Percentiles rank a stretch among this genome's conserved stretches.
Evolutionary conservation across 495 filamentous ascomycete species (phyloP).

Genomic region (Lophiostoma macrostomum): DNA sequence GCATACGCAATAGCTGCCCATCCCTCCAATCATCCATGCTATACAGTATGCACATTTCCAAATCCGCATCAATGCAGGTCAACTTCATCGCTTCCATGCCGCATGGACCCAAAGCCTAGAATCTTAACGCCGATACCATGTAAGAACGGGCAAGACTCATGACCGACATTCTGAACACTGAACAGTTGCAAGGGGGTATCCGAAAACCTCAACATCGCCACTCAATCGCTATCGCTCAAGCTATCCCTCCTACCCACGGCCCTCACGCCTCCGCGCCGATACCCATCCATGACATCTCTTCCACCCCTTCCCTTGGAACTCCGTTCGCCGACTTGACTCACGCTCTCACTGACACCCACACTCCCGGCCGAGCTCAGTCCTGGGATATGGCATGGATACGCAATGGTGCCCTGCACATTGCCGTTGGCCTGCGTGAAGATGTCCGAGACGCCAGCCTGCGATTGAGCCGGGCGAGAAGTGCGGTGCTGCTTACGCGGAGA

Average conservation of each 20-base stretch:
- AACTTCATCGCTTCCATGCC: too few relatives aligned
- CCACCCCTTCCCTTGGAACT: slow-evolving; percentile 21
- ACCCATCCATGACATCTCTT: slow-evolving; percentile 42
- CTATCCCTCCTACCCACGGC: slow-evolving; percentile 45
- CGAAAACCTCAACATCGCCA: not conserved
- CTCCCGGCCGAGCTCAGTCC: slow-evolving; percentile 57
- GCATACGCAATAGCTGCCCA: too few relatives aligned
- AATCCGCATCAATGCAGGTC: too few relatives aligned
- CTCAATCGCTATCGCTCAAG: slow-evolving; percentile 54
- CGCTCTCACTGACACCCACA: slow-evolving; percentile 43
- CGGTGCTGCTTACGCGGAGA: slow-evolving; percentile 33
- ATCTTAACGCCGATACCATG: too few relatives aligned
- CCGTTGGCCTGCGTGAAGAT: slow-evolving; percentile 47
- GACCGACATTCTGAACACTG: too few relatives aligned
- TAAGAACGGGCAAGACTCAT: too few relatives aligned
- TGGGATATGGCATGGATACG: slow-evolving; percentile 75
- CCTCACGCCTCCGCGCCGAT: slow-evolving; percentile 49
- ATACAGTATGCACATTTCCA: too few relatives aligned
- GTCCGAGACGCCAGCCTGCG: slow-evolving; percentile 31
- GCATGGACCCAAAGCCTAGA: too few relatives aligned
- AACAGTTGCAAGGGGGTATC: not conserved
- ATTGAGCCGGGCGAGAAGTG: slow-evolving; percentile 14
- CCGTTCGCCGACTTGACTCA: slow-evolving; percentile 32
- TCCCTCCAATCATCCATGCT: too few relatives aligned
- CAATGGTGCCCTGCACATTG: slow-evolving; percentile 68